Conservation (phyloP, 2,329 filamentous ascomycete genomes). For the Microsporum ferrugineum region DNA sequence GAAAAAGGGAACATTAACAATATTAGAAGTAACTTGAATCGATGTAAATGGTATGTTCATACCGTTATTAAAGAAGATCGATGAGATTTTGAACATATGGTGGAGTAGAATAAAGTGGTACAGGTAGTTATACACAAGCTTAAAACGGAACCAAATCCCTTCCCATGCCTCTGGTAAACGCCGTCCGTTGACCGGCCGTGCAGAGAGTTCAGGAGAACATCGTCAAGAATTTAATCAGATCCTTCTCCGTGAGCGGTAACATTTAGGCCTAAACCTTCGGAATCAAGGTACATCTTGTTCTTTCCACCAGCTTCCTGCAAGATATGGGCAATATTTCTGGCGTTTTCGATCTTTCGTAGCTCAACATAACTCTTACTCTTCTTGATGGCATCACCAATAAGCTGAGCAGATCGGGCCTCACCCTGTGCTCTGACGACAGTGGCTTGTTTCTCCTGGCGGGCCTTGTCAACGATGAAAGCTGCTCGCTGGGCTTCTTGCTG, state of each 20-base stretch:
- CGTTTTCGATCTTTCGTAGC: constrained; percentile 96
- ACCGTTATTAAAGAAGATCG: neutral
- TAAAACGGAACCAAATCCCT: neutral
- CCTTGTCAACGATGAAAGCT: constrained; percentile 97
- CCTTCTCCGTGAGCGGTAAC: constrained; percentile 41
- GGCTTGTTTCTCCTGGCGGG: constrained; percentile 97
- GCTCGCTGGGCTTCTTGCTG: constrained; percentile 93
- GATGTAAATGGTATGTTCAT: no score
- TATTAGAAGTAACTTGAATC: no score
- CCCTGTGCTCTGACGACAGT: constrained; percentile 97
- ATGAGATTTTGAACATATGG: neutral
- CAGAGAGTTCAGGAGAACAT: neutral
- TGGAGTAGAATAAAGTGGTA: constrained; percentile 3
- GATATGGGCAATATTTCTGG: constrained; percentile 73
- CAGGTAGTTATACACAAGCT: constrained; percentile 1
- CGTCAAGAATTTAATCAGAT: neutral
- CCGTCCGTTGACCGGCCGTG: neutral
- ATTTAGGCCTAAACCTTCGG: constrained; percentile 82
- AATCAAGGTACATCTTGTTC: constrained; percentile 91
- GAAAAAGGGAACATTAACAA: no score
- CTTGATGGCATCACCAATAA: constrained; percentile 99
- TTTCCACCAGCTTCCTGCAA: constrained; percentile 73
- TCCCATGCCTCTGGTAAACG: neutral
- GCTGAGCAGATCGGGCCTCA: constrained; percentile 93
- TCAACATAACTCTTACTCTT: constrained; percentile 96